Evolutionary conservation across 1,284 basidiomycete species (phyloP).

Genomic region (Anthracocystis walkeri): DNA sequence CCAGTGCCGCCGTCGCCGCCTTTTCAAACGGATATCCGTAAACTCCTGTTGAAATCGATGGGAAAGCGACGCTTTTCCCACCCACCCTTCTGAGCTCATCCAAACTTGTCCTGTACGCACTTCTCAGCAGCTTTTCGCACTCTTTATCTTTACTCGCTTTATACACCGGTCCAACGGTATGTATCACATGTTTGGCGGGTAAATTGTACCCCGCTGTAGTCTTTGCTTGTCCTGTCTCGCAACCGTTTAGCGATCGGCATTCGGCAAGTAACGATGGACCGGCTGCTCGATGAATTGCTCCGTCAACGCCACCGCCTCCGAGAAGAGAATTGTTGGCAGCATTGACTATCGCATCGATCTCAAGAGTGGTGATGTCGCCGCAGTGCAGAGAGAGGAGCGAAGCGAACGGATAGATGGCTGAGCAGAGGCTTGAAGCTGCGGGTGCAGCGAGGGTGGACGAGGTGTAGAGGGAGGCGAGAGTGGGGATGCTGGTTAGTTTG

Average conservation of each 20-base stretch:
- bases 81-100: conserved; percentile 35
- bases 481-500: conserved; percentile 20
- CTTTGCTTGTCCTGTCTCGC: conserved; percentile 84
- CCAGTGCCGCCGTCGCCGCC: conserved; percentile 53
- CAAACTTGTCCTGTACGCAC: conserved; percentile 56
- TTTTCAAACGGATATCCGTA: conserved; percentile 65
- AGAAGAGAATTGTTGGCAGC: conserved; percentile 63
- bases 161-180: conserved; percentile 90
- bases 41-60: conserved; percentile 66
- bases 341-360: conserved; percentile 64
- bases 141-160: not conserved
- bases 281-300: conserved; percentile 87
- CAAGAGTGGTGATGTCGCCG: conserved; percentile 46
- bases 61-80: conserved; percentile 58
- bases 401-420: conserved; percentile 34
- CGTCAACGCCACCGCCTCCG: conserved; percentile 75
- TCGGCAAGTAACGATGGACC: conserved; percentile 80
- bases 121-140: conserved; percentile 70
- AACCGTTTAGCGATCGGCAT: conserved; percentile 76
- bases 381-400: conserved; percentile 14
- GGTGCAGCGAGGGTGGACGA: conserved; percentile 10
- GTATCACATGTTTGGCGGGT: conserved; percentile 80
- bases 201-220: conserved; percentile 74
- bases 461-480: conserved; percentile 33
- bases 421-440: conserved; percentile 9